These are phyloP conservation scores for Kluyveromyces nonfermentans DNA, from an alignment of 805 yeast species.

Conservation along the genomic window DNA sequence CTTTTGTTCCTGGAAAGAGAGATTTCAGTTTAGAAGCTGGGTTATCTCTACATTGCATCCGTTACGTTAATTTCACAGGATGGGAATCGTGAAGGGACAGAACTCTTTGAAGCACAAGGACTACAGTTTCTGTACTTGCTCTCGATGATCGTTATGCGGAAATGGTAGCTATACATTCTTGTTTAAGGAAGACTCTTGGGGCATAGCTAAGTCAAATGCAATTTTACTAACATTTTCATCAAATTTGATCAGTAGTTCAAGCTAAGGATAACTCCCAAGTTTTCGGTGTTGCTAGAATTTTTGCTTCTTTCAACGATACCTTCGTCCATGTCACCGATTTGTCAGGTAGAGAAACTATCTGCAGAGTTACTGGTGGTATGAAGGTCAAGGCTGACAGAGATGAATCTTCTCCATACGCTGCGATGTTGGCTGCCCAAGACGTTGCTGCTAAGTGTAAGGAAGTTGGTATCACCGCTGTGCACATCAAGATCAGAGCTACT, in stretches of 20 bases:
- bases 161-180: constrained; percentile 5
- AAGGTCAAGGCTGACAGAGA: constrained; percentile 99
- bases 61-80: too few relatives aligned
- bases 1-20: too few relatives aligned
- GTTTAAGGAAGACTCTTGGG: constrained; percentile 11
- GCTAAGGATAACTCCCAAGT: constrained; percentile 97
- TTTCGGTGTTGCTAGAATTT: constrained; percentile 99
- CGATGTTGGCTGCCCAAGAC: constrained; percentile 99
- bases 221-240: constrained; percentile 11
- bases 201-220: background rate
- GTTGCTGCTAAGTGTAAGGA: constrained; percentile 98
- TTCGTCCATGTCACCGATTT: constrained; percentile 99
- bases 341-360: constrained; percentile 99
- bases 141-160: background rate
- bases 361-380: constrained; percentile 99
- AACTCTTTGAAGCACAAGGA: background rate
- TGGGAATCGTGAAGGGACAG: background rate
- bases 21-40: too few relatives aligned
- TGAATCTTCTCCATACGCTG: constrained; percentile 99
- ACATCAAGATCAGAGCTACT: constrained; percentile 98
- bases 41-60: too few relatives aligned
- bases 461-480: constrained; percentile 99
- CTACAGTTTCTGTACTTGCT: background rate
- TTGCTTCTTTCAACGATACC: constrained; percentile 99
- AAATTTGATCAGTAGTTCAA: constrained; percentile 39